A percentile compares a stretch with the other conserved stretches of the same genome.
phyloP scores from a whole-genome alignment of 495 filamentous ascomycete species.

The Penicillium riverlandense region DNA sequence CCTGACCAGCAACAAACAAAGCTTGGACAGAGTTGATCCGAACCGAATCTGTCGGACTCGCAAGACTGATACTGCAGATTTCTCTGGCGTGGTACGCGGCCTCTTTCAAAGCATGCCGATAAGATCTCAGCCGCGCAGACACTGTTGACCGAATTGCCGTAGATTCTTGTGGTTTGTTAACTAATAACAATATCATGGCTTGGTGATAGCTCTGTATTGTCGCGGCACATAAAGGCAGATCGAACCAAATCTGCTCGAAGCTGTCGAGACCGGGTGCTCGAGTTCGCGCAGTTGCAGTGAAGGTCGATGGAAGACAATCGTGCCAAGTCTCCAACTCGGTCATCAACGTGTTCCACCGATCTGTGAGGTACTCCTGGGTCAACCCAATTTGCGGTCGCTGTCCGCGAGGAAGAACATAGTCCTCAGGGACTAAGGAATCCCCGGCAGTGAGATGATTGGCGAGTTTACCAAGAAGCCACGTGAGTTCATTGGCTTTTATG shows the following conservation, averaged over 20 bases:
- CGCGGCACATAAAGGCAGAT: constrained; percentile 15
- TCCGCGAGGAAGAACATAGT: constrained; percentile 5
- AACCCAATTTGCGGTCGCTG: constrained; percentile 8
- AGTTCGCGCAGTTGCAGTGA: constrained; percentile 4
- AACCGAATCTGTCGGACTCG: constrained; percentile 10
- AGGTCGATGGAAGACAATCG: constrained; percentile 7
- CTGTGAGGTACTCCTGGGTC: constrained; percentile 9
- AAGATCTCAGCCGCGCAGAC: constrained; percentile 12
- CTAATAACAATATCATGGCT: constrained; percentile 10
- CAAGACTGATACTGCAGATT: constrained; percentile 17
- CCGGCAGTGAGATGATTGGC: constrained; percentile 11
- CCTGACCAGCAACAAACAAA: constrained; percentile 18
- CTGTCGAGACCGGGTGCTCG: not conserved
- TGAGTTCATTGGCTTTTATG: constrained; percentile 12
- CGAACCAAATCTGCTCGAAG: constrained; percentile 16
- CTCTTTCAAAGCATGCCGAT: constrained; percentile 7
- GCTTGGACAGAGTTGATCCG: constrained; percentile 15
- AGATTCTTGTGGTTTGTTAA: constrained; percentile 18
- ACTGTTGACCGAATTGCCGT: constrained; percentile 19
- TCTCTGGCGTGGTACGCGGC: constrained; percentile 9
- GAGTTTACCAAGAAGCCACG: constrained; percentile 16
- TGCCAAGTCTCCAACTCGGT: constrained; percentile 11
- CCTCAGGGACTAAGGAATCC: constrained; percentile 5
- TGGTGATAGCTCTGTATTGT: constrained; percentile 18
- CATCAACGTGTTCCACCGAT: constrained; percentile 11